Evolutionary conservation across 345 rosid genomes (phyloP).

Genomic region (Laguncularia racemosa): DNA sequence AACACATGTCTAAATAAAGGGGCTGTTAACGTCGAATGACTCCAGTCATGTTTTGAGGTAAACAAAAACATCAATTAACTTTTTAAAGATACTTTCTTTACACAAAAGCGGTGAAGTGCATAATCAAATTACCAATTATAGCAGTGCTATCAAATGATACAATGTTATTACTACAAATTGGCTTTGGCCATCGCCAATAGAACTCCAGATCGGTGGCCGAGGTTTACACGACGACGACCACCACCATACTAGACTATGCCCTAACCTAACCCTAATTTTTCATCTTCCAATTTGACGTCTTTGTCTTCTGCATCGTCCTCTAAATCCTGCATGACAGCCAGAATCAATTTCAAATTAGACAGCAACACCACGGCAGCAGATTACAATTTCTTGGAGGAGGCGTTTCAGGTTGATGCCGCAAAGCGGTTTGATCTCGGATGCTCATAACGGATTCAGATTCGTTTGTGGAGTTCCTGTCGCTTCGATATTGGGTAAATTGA

Average conservation of each 20-base stretch:
- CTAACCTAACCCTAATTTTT: constrained; percentile 21
- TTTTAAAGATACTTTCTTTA: too few relatives aligned
- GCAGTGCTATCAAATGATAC: too few relatives aligned
- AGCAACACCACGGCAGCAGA: constrained; percentile 37
- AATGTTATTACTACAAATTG: too few relatives aligned
- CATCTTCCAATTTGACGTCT: constrained; percentile 25
- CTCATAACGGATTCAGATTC: constrained; percentile 35
- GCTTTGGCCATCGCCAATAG: too few relatives aligned
- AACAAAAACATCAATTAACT: too few relatives aligned
- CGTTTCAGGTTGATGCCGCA: constrained; percentile 93
- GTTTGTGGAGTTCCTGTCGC: constrained; percentile 59
- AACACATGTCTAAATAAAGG: too few relatives aligned
- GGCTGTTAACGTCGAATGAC: too few relatives aligned
- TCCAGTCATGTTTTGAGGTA: too few relatives aligned
- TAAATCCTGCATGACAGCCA: constrained; percentile 29
- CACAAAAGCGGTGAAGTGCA: too few relatives aligned
- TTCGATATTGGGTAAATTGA: constrained; percentile 75
- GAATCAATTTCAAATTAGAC: constrained; percentile 39
- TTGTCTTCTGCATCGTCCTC: constrained; percentile 33
- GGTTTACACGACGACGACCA: constrained; percentile 52
- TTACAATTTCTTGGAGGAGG: constrained; percentile 79
- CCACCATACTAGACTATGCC: constrained; percentile 30
- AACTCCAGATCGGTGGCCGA: constrained; percentile 88
- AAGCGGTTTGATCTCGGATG: constrained; percentile 87
- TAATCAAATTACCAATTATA: too few relatives aligned